These are phyloP conservation scores for Epichloe brachyelytri DNA, from an alignment of 2,329 filamentous ascomycete genomes.

Conservation along the genomic window DNA sequence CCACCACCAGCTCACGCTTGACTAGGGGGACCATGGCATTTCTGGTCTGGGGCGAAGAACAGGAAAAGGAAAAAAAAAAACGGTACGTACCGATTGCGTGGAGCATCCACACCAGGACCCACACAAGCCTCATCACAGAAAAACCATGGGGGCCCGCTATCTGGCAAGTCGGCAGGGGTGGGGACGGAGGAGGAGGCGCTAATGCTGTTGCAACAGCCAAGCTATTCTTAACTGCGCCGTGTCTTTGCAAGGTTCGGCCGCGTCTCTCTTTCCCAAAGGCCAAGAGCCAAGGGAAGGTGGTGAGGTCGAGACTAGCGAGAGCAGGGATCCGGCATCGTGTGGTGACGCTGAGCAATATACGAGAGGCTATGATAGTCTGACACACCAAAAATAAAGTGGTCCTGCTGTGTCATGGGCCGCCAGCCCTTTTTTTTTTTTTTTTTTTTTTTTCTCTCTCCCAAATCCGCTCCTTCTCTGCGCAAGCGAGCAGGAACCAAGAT, in stretches of 20 bases:
- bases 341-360: slow-evolving; percentile 38
- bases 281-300: neutral
- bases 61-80: slow-evolving; percentile 1
- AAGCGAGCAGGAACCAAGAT: slow-evolving; percentile 1
- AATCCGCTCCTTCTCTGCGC: neutral
- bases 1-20: neutral
- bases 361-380: slow-evolving; percentile 36
- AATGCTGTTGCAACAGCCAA: slow-evolving; percentile 26
- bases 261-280: slow-evolving; percentile 1
- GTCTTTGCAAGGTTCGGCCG: slow-evolving; percentile 19
- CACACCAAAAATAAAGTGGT: slow-evolving; percentile 34
- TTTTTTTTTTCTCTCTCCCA: too few species aligned
- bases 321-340: slow-evolving; percentile 20
- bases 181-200: slow-evolving; percentile 2
- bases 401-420: slow-evolving; percentile 18
- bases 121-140: slow-evolving; percentile 17
- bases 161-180: slow-evolving; percentile 18
- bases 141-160: slow-evolving; percentile 13
- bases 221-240: slow-evolving; percentile 30
- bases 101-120: slow-evolving; percentile 18
- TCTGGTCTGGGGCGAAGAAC: slow-evolving; percentile 1
- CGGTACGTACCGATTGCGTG: slow-evolving; percentile 21
- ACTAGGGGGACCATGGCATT: neutral
- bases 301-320: slow-evolving; percentile 10
- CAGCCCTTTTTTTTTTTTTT: slow-evolving; percentile 10